Evolutionary conservation across 345 rosid species (phyloP).

Genomic region (Microcos paniculata): DNA sequence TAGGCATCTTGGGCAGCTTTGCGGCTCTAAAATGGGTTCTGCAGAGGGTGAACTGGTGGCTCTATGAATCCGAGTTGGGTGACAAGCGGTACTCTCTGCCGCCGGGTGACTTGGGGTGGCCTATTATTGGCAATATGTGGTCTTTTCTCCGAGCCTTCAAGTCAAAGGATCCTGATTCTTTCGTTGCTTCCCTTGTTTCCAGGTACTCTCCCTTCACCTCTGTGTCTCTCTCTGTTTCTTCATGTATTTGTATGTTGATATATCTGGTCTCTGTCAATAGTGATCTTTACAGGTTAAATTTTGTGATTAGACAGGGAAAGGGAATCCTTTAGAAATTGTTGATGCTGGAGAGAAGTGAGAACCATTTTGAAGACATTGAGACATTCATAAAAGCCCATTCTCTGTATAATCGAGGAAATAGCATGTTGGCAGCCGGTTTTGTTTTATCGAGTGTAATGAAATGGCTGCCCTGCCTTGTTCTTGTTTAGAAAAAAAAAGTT

Average conservation of each 20-base stretch:
- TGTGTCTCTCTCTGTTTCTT: background rate
- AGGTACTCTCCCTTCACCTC: slow-evolving; percentile 31
- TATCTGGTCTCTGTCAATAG: background rate
- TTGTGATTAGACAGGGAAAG: background rate
- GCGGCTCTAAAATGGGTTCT: slow-evolving; percentile 40
- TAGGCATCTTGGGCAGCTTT: background rate
- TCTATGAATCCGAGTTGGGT: slow-evolving; percentile 57
- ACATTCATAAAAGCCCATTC: no score
- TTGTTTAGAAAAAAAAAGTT: no score
- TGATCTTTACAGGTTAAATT: background rate
- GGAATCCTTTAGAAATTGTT: background rate
- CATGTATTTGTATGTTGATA: background rate
- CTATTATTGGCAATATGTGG: slow-evolving; percentile 86
- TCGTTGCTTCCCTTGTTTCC: slow-evolving; percentile 35
- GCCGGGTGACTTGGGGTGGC: slow-evolving; percentile 91
- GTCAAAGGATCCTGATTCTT: slow-evolving; percentile 69
- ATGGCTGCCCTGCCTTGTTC: no score
- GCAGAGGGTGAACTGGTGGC: slow-evolving; percentile 50
- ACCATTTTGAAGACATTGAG: no score
- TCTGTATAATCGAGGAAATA: no score
- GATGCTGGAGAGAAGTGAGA: background rate
- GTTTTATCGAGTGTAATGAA: no score
- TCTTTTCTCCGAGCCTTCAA: slow-evolving; percentile 80
- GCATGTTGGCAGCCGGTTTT: no score
- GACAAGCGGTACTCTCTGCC: slow-evolving; percentile 51